Conservation (phyloP, 495 filamentous ascomycete species). For the Thermothielavioides terrestris region DNA sequence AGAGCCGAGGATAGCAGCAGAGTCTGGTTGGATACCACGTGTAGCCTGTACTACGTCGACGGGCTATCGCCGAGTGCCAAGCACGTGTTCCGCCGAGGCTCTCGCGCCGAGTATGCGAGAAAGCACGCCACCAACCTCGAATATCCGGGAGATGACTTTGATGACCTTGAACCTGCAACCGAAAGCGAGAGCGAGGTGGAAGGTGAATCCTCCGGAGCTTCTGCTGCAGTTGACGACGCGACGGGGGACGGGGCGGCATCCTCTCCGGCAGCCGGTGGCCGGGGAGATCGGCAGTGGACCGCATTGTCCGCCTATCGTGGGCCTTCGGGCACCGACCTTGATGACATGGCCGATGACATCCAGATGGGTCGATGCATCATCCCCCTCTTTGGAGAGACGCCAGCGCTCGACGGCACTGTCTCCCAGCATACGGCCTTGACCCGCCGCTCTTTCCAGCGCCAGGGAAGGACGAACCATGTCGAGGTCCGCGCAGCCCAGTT, state of each 20-base stretch:
- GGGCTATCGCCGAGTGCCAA: slow-evolving; percentile 10
- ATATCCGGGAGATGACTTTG: neutral
- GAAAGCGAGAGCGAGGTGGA: neutral
- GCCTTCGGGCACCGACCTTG: neutral
- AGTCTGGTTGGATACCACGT: slow-evolving; percentile 19
- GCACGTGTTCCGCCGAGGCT: slow-evolving; percentile 1
- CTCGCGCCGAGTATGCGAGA: slow-evolving; percentile 1
- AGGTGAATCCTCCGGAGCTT: too few relatives aligned
- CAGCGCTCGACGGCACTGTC: neutral
- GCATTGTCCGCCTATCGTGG: neutral
- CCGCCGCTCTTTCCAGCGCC: neutral
- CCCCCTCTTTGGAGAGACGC: slow-evolving; percentile 19
- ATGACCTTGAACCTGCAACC: neutral
- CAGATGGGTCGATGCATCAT: slow-evolving; percentile 18
- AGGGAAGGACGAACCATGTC: neutral
- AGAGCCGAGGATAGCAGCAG: neutral
- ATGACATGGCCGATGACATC: slow-evolving; percentile 10
- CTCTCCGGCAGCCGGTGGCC: neutral
- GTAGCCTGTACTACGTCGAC: slow-evolving; percentile 21
- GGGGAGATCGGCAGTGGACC: neutral
- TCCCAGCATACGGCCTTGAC: neutral
- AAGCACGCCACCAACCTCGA: neutral
- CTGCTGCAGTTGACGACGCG: too few relatives aligned
- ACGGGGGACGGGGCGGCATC: neutral
- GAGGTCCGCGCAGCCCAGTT: slow-evolving; percentile 6